Conservation (phyloP, 73 alveolate species). For the Paramecium pentaurelia region DNA sequence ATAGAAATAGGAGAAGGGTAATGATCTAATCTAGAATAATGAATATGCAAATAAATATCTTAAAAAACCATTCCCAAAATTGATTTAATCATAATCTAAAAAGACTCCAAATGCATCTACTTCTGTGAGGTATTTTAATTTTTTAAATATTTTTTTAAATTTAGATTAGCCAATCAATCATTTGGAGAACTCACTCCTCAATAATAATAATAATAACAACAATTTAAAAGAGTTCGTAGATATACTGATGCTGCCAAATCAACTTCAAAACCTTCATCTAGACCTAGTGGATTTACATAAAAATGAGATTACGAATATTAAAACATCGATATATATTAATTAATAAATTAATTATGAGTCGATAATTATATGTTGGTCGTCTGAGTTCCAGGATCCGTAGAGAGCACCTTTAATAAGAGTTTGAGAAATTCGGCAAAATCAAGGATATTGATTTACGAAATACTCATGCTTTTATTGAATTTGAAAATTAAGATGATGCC, state of each 20-base stretch:
- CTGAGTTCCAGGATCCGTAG: slow-evolving; percentile 66
- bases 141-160: background rate
- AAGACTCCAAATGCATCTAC: slow-evolving; percentile 44
- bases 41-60: background rate
- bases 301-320: background rate
- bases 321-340: background rate
- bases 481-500: slow-evolving; percentile 67
- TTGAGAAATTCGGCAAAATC: slow-evolving; percentile 70
- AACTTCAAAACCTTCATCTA: background rate
- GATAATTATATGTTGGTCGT: slow-evolving; percentile 72
- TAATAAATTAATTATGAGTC: slow-evolving; percentile 36
- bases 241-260: slow-evolving; percentile 9
- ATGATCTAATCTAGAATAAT: background rate
- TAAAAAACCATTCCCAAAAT: background rate
- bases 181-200: slow-evolving; percentile 22
- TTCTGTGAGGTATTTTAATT: slow-evolving; percentile 7
- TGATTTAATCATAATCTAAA: background rate
- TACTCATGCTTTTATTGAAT: slow-evolving; percentile 77
- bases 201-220: background rate
- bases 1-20: background rate
- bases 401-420: slow-evolving; percentile 73
- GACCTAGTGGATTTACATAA: slow-evolving; percentile 9
- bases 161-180: background rate
- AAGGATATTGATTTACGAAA: slow-evolving; percentile 69
- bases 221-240: slow-evolving; percentile 2